Percentiles rank a stretch among this genome's conserved stretches.
Conservation (phyloP, 371 early-diverging fungal genomes). For the Actinomortierella ambigua region DNA sequence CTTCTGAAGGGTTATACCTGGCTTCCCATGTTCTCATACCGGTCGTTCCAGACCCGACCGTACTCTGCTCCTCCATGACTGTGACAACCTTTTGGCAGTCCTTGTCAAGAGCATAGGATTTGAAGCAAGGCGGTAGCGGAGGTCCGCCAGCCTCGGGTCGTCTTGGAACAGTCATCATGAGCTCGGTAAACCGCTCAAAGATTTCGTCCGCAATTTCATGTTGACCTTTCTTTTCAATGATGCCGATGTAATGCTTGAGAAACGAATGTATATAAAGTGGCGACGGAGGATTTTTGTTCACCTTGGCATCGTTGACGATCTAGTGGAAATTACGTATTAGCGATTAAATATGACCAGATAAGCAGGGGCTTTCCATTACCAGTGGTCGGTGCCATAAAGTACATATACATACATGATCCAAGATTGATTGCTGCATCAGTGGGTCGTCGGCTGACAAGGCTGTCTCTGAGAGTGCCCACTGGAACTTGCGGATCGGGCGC, state of each 20-base stretch:
- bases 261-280: slow-evolving; percentile 36
- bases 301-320: slow-evolving; percentile 26
- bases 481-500: slow-evolving; percentile 36
- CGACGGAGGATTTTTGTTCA: slow-evolving; percentile 37
- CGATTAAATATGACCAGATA: too few relatives aligned
- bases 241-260: slow-evolving; percentile 27
- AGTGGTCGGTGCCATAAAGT: too few relatives aligned
- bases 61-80: slow-evolving; percentile 45
- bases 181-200: slow-evolving; percentile 31
- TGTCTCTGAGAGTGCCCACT: slow-evolving; percentile 20
- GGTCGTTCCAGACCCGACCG: slow-evolving; percentile 39
- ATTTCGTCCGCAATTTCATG: slow-evolving; percentile 31
- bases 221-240: slow-evolving; percentile 24
- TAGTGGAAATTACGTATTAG: slow-evolving; percentile 2
- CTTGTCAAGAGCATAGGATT: slow-evolving; percentile 33
- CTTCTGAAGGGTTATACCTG: background rate
- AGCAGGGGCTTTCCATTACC: too few relatives aligned
- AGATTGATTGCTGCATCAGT: slow-evolving; percentile 32
- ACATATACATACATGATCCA: slow-evolving; percentile 21
- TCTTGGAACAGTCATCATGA: slow-evolving; percentile 32
- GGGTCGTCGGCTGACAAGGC: slow-evolving; percentile 19
- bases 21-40: slow-evolving; percentile 37
- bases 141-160: slow-evolving; percentile 44
- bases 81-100: slow-evolving; percentile 31
- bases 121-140: slow-evolving; percentile 37